Base-by-base conservation (phyloP, 2,329 filamentous ascomycete genomes). In the Clonostachys sp. region DNA sequence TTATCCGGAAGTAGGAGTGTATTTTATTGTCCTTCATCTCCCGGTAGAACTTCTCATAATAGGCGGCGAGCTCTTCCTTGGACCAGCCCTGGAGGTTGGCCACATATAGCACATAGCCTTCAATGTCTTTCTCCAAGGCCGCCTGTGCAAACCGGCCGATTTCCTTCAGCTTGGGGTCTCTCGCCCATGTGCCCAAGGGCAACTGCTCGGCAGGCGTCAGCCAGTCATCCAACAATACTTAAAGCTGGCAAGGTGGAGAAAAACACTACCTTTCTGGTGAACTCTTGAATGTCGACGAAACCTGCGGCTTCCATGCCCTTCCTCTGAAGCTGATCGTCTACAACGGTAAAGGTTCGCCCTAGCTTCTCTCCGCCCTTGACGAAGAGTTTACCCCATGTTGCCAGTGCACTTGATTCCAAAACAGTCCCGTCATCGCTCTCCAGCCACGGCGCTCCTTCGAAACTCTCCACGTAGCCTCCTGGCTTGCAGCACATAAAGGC, bases 221-320 rank as follows among this genome's bases (percentile, higher is more conserved):
- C 73, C 8, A 70, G 2, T 68, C 72, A 47, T 70, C n/a, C 75
- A 56, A 0, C 72, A 72, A n/a, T 65, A 61, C 7, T 66, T 47
- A 30, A 70, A 64, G 41, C 14, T 47, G 43, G 17, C 33, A 17
- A 34, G 78, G 79, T 36, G 2, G 20, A n/a, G 34, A 3, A 39
- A 40, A 17, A 20, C 13, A 41, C 4, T 41, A 50, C 45, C 50
- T 53, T 53, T 10, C 40, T 42, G 10, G 38, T 36, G 16, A 44
- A 24, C n/a, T 45, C 45, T 33, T 46, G 36, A 34, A 53, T 45
- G 17, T 50, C 48, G 17, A 46, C 42, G 14, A 53, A 53, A 3
- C 50, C 50, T 3, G 50, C 51, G n/a, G 47, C 46, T 40, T 49
- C 45, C 44, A 51, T 47, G 2, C 42, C 50, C 46, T 50, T 50